Conservation (phyloP, 148 eudicot species). For the Polygonum maritimum region DNA sequence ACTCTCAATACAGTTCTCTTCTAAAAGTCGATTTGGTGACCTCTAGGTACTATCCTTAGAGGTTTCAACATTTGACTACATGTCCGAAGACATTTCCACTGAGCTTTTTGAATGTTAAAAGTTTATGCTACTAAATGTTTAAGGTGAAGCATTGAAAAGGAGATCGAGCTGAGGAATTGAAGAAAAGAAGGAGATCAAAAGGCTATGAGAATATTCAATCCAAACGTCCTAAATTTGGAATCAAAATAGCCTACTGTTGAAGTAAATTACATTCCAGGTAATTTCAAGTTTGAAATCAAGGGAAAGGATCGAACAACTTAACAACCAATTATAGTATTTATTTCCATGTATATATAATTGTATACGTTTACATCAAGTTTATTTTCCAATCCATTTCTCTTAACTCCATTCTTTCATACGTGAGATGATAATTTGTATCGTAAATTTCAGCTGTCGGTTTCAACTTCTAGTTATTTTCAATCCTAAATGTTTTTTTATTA, state of each 20-base stretch:
- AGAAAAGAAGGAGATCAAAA: background rate
- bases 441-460: too few species aligned
- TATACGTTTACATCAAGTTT: background rate
- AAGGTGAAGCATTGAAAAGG: background rate
- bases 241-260: background rate
- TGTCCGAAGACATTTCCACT: too few species aligned
- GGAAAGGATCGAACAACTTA: background rate
- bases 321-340: background rate
- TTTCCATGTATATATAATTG: background rate
- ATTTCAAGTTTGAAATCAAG: slow-evolving; percentile 3
- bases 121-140: background rate
- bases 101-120: background rate
- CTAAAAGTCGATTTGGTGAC: too few species aligned
- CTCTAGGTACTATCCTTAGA: too few species aligned
- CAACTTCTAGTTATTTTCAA: background rate
- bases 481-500: background rate
- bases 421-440: background rate
- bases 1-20: too few species aligned
- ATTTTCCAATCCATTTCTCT: background rate
- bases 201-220: background rate
- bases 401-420: background rate
- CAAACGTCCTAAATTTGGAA: background rate
- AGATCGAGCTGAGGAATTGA: background rate
- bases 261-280: background rate
- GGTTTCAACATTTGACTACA: too few species aligned